A percentile compares a stretch with the other conserved stretches of the same genome.
Conservation (phyloP, 768 basidiomycete genomes). For the Cystobasidium ongulense region DNA sequence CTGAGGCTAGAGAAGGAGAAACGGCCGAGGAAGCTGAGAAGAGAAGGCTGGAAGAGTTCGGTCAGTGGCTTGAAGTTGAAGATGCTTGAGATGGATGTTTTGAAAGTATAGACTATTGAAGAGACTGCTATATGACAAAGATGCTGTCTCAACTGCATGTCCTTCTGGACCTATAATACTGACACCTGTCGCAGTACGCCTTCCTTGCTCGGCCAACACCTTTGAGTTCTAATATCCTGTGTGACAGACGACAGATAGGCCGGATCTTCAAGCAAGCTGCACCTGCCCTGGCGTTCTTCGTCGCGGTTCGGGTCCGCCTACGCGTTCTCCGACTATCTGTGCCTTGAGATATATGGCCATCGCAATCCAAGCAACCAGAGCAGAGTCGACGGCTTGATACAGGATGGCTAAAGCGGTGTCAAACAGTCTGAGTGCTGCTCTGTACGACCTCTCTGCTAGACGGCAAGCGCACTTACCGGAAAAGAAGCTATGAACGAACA, state of each 20-base stretch:
- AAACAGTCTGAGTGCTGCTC: background rate
- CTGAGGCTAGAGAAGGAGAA: slow-evolving; percentile 25
- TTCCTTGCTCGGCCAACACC: too few species aligned
- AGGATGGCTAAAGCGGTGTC: background rate
- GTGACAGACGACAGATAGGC: too few species aligned
- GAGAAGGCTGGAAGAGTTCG: slow-evolving; percentile 24
- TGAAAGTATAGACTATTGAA: background rate
- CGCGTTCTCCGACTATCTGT: background rate
- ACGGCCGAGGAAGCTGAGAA: slow-evolving; percentile 12
- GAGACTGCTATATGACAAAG: background rate
- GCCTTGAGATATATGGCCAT: slow-evolving; percentile 20
- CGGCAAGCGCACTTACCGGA: slow-evolving; percentile 48
- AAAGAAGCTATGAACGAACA: slow-evolving; percentile 60
- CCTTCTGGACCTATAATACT: too few species aligned
- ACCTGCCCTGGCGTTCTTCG: background rate
- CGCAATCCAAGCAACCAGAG: background rate
- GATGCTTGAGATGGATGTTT: background rate
- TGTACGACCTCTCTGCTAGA: background rate
- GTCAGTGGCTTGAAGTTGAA: slow-evolving; percentile 26
- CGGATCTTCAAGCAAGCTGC: background rate
- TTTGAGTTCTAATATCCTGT: too few species aligned
- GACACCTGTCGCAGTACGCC: too few species aligned
- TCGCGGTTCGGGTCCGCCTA: background rate
- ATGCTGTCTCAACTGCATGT: too few species aligned
- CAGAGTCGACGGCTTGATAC: slow-evolving; percentile 16